Evolutionary conservation across 2,329 filamentous ascomycete species (phyloP).

Genomic region (Geosmithia morbida): DNA sequence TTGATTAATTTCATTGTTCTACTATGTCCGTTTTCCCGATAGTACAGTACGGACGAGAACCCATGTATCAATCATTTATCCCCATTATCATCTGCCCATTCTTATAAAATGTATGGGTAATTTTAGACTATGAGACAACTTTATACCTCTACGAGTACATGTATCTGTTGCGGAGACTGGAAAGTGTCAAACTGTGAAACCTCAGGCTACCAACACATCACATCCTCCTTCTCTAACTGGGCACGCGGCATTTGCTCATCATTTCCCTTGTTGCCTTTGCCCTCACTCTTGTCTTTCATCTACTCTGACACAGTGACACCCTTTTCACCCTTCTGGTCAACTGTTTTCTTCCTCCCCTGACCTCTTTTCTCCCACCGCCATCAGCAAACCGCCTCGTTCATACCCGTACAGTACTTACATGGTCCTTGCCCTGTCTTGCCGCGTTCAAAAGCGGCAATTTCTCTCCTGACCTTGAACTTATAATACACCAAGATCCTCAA

Average conservation of each 20-base stretch:
- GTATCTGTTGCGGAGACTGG: neutral
- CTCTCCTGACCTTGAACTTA: neutral
- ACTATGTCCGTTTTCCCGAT: neutral
- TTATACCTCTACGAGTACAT: too few species aligned
- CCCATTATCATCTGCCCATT: too few species aligned
- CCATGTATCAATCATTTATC: too few species aligned
- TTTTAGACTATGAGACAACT: neutral
- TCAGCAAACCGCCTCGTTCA: constrained; percentile 10
- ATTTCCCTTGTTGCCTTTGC: neutral
- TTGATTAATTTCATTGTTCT: too few species aligned
- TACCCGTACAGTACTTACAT: constrained; percentile 8
- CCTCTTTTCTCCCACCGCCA: neutral
- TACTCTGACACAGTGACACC: neutral
- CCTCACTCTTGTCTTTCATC: neutral
- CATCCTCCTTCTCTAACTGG: neutral
- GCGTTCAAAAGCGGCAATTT: constrained; percentile 5
- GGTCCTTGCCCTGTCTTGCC: constrained; percentile 8
- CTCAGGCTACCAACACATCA: neutral
- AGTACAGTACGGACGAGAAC: neutral
- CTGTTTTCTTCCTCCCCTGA: neutral
- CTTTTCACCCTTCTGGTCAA: neutral
- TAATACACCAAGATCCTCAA: too few species aligned
- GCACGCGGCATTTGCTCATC: neutral
- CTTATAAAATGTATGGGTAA: too few species aligned
- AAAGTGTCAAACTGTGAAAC: neutral